Percentiles rank a stretch among this genome's conserved stretches.
phyloP scores from a whole-genome alignment of 2,329 filamentous ascomycete genomes.

The Ceratocystiopsis brevicomis region DNA sequence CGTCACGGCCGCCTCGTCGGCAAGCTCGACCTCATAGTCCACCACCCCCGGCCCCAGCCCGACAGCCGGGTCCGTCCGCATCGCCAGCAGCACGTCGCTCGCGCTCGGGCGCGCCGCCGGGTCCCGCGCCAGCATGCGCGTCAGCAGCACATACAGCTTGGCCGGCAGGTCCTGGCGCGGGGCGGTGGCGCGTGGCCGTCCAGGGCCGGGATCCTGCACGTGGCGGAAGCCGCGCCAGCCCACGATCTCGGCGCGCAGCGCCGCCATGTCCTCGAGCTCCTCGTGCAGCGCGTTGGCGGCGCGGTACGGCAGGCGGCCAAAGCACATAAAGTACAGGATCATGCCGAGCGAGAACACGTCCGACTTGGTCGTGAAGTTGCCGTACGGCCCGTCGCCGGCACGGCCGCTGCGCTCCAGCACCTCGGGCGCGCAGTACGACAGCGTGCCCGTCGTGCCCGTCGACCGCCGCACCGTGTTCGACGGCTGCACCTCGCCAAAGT shows the following conservation, averaged over 20 bases:
- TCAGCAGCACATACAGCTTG: conserved; percentile 69
- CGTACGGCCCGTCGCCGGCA: conserved; percentile 48
- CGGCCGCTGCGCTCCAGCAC: conserved; percentile 47
- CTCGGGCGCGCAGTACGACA: conserved; percentile 94
- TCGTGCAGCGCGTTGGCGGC: conserved; percentile 74
- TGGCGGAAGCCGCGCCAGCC: conserved; percentile 74
- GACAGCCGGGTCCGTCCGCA: conserved; percentile 44
- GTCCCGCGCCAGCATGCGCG: conserved; percentile 59
- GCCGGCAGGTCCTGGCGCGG: conserved; percentile 54
- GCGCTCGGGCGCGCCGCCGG: conserved; percentile 64
- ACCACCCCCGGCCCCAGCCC: conserved; percentile 16
- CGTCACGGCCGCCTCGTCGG: conserved; percentile 8
- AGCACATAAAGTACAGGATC: conserved; percentile 98
- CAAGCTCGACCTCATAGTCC: no score
- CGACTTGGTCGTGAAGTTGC: conserved; percentile 91
- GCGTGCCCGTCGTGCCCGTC: conserved; percentile 84
- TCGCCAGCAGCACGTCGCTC: conserved; percentile 62
- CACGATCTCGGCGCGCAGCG: conserved; percentile 68
- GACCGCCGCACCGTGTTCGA: conserved; percentile 68
- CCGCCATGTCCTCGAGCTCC: conserved; percentile 78
- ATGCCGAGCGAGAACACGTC: conserved; percentile 97
- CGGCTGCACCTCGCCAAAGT: conserved; percentile 90
- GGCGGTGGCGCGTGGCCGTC: conserved; percentile 53
- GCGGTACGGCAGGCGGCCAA: conserved; percentile 67
- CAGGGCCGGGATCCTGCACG: no score